These are phyloP conservation scores for Leptomonas pyrrhocoris DNA, from an alignment of 208 protist species.

Conservation along the genomic window DNA sequence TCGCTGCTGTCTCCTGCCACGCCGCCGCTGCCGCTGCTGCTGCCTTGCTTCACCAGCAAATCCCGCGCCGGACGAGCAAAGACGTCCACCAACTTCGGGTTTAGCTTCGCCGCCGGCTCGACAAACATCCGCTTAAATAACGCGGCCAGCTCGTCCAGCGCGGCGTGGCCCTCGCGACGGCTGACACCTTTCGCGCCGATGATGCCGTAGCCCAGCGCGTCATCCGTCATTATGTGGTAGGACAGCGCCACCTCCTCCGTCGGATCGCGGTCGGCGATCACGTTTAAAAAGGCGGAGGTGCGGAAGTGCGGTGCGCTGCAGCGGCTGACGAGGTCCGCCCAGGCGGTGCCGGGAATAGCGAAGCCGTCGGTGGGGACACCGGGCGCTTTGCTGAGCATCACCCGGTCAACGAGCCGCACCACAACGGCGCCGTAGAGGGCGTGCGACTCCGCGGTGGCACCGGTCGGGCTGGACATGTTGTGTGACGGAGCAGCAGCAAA, in stretches of 20 bases:
- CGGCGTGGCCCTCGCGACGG: constrained; percentile 62
- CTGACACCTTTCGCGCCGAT: constrained; percentile 51
- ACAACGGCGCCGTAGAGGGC: constrained; percentile 75
- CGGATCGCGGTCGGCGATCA: constrained; percentile 38
- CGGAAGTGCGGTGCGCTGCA: constrained; percentile 83
- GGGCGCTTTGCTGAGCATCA: constrained; percentile 76
- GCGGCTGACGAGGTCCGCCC: constrained; percentile 79
- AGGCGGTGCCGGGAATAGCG: constrained; percentile 70
- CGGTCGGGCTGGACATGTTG: constrained; percentile 14
- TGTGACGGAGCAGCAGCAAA: too few species aligned
- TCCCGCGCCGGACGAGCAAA: constrained; percentile 76
- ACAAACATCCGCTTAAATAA: constrained; percentile 91
- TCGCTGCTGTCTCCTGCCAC: constrained; percentile 19
- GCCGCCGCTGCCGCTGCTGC: too few species aligned
- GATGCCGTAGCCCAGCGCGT: constrained; percentile 73
- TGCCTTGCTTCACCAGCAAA: constrained; percentile 58
- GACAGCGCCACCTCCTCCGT: constrained; percentile 61
- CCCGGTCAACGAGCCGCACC: constrained; percentile 76
- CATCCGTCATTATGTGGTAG: constrained; percentile 86
- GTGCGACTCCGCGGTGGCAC: constrained; percentile 20
- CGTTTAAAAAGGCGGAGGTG: constrained; percentile 66
- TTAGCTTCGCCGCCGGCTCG: constrained; percentile 66
- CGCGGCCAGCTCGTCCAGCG: constrained; percentile 70
- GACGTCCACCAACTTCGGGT: constrained; percentile 56
- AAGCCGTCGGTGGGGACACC: constrained; percentile 58